A percentile compares a stretch with the other conserved stretches of the same genome.
Evolutionary conservation across 176 grass and related monocot species (phyloP).

Genomic region (Aegilops speltoides): DNA sequence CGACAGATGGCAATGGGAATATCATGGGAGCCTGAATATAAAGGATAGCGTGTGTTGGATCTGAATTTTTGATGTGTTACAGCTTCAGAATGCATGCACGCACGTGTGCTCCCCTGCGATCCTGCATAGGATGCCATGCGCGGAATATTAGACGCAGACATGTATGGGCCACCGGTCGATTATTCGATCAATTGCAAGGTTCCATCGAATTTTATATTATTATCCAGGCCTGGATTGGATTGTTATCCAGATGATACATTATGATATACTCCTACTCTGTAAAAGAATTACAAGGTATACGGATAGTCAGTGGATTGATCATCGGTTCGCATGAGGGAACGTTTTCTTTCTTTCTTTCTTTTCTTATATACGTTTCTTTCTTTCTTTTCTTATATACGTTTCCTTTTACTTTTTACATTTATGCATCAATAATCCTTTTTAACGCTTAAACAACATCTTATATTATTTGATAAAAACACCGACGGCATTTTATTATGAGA

Average conservation of each 20-base stretch:
- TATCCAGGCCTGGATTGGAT: background rate
- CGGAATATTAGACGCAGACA: background rate
- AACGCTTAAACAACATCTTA: too few relatives aligned
- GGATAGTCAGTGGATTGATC: too few relatives aligned
- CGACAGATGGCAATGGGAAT: background rate
- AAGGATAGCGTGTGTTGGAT: background rate
- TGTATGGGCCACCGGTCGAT: background rate
- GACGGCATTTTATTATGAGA: too few relatives aligned
- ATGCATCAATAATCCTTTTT: too few relatives aligned
- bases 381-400: too few relatives aligned
- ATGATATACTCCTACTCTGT: background rate
- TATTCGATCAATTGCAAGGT: background rate
- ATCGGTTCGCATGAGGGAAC: too few relatives aligned
- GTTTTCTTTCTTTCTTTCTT: too few relatives aligned
- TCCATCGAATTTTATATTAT: background rate
- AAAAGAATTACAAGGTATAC: background rate
- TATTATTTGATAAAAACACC: too few relatives aligned
- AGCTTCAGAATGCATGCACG: background rate
- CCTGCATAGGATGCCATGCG: background rate
- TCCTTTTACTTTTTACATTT: too few relatives aligned
- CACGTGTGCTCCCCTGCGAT: slow-evolving; percentile 10
- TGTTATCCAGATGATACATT: background rate
- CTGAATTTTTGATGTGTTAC: background rate
- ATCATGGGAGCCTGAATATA: background rate
- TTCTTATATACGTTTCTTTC: too few relatives aligned